Evolutionary conservation across 2,329 filamentous ascomycete genomes (phyloP), one percentile per base, ranked within the genome.

Genomic region (Verticillium longisporum): DNA sequence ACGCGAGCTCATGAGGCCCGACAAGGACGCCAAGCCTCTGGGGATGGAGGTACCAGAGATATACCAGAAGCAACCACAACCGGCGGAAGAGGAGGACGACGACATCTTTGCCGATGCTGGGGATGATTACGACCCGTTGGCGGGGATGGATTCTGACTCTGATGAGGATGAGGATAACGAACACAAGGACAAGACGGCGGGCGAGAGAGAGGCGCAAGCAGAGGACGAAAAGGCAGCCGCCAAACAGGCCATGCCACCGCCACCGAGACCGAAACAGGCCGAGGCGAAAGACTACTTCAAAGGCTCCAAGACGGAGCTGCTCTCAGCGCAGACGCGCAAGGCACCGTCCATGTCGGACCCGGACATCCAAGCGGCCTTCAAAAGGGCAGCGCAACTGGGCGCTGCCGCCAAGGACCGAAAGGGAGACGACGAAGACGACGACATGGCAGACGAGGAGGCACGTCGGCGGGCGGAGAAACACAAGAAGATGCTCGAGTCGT

Each of bases 281-380:
- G 71, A 73, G n/a, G 66, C 77, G 31, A 77, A 78, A 62, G 88
- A 87, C 69, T 89, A 88, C 71, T 89, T 89, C 72, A 77, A 83
- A 72, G 85, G 82, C 62, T 78, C 82, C 50, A 85, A 81, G 68
- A 80, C 79, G 0, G 75, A 75, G 4, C 77, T 87, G 50, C 76
- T 84, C 15, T 83, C 83, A 1, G 79, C 83, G 55, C 75, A 77
- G 56, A 80, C 80, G 63, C 75, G 77, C 57, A 80, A 80, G 63
- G 76, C 76, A 1, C 81, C 83, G 1, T 85, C 84, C 4, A 83
- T 88, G 68, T 83, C 82, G 32, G 92, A 97, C 68, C 89, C 92
- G 2, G 85, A 89, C 2, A 88, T 97, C 64, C 82, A 92, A 65
- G 92, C 91, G 3, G 92, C 92, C 0, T 83, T 99, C 68, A 91